Evolutionary conservation across 148 eudicot species (phyloP).

Genomic region (Camellia lanceoleosa): DNA sequence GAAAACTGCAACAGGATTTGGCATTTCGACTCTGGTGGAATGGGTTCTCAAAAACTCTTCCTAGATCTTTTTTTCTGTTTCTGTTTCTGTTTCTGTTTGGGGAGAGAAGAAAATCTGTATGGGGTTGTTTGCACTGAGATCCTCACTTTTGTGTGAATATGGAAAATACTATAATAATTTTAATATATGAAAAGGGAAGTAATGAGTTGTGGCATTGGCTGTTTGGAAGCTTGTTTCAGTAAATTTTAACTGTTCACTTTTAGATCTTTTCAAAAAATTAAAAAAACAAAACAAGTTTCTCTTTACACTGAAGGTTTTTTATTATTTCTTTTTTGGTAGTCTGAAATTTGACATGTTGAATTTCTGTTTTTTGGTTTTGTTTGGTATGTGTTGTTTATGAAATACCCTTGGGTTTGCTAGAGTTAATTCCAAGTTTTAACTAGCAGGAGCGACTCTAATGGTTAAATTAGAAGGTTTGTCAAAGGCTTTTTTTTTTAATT

Average conservation of each 20-base stretch:
- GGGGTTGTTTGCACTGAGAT: background rate
- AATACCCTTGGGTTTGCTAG: too few relatives aligned
- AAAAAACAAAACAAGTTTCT: background rate
- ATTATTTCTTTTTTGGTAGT: background rate
- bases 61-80: conserved; percentile 8
- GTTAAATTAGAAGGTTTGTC: too few relatives aligned
- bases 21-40: conserved; percentile 85
- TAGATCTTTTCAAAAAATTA: background rate
- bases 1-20: conserved; percentile 87
- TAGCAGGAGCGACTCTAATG: too few relatives aligned
- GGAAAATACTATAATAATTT: background rate
- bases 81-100: background rate
- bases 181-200: background rate
- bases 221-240: background rate
- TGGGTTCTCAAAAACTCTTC: conserved; percentile 92
- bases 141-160: conserved; percentile 2
- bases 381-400: too few relatives aligned
- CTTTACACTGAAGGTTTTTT: background rate
- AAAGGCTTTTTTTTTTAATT: too few relatives aligned
- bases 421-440: too few relatives aligned
- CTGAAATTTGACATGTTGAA: background rate
- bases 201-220: background rate
- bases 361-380: too few relatives aligned
- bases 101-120: background rate
- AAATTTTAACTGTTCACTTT: background rate